Evolutionary conservation across 371 early-diverging fungal species (phyloP), one percentile per base, ranked within the genome.

Genomic region (Hamiltosporidium tvaerminnensis): DNA sequence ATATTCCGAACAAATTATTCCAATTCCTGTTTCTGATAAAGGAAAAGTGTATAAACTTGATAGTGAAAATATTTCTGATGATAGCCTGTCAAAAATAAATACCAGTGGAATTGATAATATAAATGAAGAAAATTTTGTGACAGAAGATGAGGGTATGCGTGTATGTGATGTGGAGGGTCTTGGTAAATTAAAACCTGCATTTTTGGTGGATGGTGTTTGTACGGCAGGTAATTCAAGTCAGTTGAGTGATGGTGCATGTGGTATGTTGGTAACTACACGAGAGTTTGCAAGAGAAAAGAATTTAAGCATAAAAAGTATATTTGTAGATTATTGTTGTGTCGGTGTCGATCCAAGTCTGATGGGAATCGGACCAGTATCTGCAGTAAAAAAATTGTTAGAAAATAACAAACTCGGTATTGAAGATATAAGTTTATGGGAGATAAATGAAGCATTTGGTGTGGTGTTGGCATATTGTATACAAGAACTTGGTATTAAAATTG

Each of bases 211-310:
- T 57, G 93, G 92, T 53, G 67, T 82, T 57, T 89, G 92, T 65
- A 93, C 94, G 38, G 92, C 94, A 48, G 96, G 92, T 64, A 92
- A 89, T 75, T 85, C 93, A 53, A 93, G 93, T 65, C 94, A 95
- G 81, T 90, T 93, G 41, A 87, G 91, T 23, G 96, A 95, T 77
- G 94, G 93, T 74, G 93, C 93, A 48, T 92, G 92, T 39, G 91
- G 90, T 23, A 92, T 92, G 41, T 79, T 95, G 57, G 76, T 95
- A 76, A 88, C 88, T 87, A 87, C 85, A 81, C 85, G 96, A 68
- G 84, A 83, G 79, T 86, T 82, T 35, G 96, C 96, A 23, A 79
- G 85, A 71, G 85, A 85, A 82, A 82, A 89, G 33, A 84, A 86
- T 12, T 81, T 91, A 58, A 84, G 87, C 64, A 84, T 89, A 67